phyloP scores from a whole-genome alignment of 2,329 filamentous ascomycete genomes.

The Plenodomus biglobosus region DNA sequence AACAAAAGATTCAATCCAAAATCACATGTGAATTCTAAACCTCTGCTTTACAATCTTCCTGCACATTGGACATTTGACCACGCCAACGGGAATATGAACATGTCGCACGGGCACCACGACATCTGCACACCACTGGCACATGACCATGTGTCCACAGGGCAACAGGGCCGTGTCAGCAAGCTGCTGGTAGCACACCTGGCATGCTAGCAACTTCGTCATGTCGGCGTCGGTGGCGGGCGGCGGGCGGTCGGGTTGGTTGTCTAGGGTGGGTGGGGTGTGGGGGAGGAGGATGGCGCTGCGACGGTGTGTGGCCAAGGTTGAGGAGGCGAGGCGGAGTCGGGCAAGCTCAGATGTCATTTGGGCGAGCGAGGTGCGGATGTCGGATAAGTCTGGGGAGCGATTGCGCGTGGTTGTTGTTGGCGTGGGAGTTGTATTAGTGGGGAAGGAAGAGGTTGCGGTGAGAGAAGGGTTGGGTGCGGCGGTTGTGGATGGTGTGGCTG shows the following conservation, averaged over 20 bases:
- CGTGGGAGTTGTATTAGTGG: background rate
- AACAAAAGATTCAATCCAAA: too few relatives aligned
- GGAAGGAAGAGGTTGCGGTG: slow-evolving; percentile 5
- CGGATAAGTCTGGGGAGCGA: slow-evolving; percentile 2
- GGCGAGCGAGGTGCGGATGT: slow-evolving; percentile 19
- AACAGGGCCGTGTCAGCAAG: slow-evolving; percentile 55
- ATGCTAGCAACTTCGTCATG: slow-evolving; percentile 54
- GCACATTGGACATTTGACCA: slow-evolving; percentile 51
- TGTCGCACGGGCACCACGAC: slow-evolving; percentile 51
- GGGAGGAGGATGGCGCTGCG: slow-evolving; percentile 14
- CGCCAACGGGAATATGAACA: slow-evolving; percentile 44
- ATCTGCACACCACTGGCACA: slow-evolving; percentile 59
- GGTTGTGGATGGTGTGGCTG: slow-evolving; percentile 2
- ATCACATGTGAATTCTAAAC: slow-evolving; percentile 37
- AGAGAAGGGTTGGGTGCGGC: background rate
- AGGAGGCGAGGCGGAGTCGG: slow-evolving; percentile 19
- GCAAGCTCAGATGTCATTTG: slow-evolving; percentile 21
- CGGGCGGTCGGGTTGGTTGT: slow-evolving; percentile 51
- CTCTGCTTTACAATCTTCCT: slow-evolving; percentile 51
- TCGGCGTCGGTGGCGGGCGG: slow-evolving; percentile 52
- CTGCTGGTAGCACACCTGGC: slow-evolving; percentile 57
- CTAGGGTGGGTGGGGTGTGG: slow-evolving; percentile 42
- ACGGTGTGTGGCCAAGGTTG: slow-evolving; percentile 16
- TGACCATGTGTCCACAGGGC: slow-evolving; percentile 58
- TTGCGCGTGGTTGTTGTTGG: background rate